Percentiles rank a stretch among this genome's conserved stretches.
phyloP scores from a whole-genome alignment of 2,329 filamentous ascomycete species.

The Verticillium nonalfalfae region DNA sequence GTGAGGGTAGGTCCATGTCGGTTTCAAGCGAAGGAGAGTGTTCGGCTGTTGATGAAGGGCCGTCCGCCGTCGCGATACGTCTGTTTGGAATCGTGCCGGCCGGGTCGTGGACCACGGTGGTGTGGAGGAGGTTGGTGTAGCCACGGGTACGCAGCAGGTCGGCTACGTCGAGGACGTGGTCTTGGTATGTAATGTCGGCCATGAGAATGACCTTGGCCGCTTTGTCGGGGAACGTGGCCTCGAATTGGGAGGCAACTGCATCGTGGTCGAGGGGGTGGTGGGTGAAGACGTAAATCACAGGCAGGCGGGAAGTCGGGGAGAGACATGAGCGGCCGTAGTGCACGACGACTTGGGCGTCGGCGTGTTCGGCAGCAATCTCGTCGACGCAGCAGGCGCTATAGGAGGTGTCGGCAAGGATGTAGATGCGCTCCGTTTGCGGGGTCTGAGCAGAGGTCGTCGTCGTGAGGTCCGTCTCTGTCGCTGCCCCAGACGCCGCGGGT shows the following conservation, averaged over 20 bases:
- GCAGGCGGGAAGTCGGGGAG: constrained; percentile 79
- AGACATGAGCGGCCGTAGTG: constrained; percentile 93
- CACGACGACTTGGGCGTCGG: constrained; percentile 82
- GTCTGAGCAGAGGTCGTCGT: neutral
- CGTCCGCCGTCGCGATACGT: constrained; percentile 37
- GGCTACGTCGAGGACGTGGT: constrained; percentile 60
- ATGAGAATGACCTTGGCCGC: constrained; percentile 65
- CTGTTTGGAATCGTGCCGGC: constrained; percentile 80
- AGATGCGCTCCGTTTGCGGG: constrained; percentile 42
- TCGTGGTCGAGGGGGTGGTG: constrained; percentile 60
- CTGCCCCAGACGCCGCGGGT: neutral
- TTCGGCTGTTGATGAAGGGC: constrained; percentile 24
- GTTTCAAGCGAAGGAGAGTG: constrained; percentile 16
- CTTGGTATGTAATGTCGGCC: constrained; percentile 82
- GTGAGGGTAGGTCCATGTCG: constrained; percentile 49
- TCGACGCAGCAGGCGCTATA: constrained; percentile 97
- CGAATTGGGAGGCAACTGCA: constrained; percentile 51
- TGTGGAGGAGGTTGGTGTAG: constrained; percentile 65
- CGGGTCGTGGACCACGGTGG: constrained; percentile 71
- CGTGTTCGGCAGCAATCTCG: constrained; percentile 92
- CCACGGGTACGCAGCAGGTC: constrained; percentile 50
- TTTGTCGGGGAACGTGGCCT: constrained; percentile 57
- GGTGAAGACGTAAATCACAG: constrained; percentile 89
- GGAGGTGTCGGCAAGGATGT: constrained; percentile 89
- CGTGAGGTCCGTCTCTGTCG: neutral